Evolutionary conservation across 495 filamentous ascomycete genomes (phyloP).

Genomic region (Penicillium tannophilum): DNA sequence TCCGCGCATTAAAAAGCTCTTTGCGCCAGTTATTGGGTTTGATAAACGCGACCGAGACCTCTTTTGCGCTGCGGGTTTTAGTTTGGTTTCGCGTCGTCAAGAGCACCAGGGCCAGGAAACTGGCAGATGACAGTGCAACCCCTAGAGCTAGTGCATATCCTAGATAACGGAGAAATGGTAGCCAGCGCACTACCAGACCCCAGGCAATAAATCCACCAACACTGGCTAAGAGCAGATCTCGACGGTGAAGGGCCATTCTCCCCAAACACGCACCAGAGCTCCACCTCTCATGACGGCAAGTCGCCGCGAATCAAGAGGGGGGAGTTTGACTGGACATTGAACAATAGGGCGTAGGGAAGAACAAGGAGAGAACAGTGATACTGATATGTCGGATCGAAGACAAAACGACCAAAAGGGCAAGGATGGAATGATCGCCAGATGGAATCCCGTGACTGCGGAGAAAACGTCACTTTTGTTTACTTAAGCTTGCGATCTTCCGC

Average conservation of each 20-base stretch:
- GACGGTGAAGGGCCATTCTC: conserved; percentile 76
- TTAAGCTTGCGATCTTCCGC: conserved; percentile 25
- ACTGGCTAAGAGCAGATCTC: conserved; percentile 71
- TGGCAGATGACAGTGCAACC: conserved; percentile 53
- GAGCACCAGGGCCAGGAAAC: conserved; percentile 57
- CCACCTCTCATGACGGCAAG: conserved; percentile 39
- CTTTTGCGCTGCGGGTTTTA: conserved; percentile 30
- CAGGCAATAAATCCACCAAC: conserved; percentile 79
- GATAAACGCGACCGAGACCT: conserved; percentile 58
- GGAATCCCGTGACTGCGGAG: conserved; percentile 9
- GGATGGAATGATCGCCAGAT: not conserved
- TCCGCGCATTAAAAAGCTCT: conserved; percentile 64
- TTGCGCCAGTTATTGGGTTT: conserved; percentile 63
- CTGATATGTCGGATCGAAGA: conserved; percentile 1
- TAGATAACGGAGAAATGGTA: conserved; percentile 75
- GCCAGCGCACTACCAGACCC: conserved; percentile 78
- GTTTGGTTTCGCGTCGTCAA: conserved; percentile 58
- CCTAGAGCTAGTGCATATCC: conserved; percentile 78
- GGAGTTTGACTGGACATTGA: conserved; percentile 20
- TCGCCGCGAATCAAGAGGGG: conserved; percentile 25
- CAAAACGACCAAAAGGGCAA: not conserved
- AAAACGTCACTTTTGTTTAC: conserved; percentile 36
- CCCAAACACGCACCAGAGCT: conserved; percentile 28
- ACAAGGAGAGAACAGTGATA: not conserved
- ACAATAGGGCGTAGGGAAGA: not conserved